phyloP scores from a whole-genome alignment of 306 rosid species.

The Ochetophila trinervis region DNA sequence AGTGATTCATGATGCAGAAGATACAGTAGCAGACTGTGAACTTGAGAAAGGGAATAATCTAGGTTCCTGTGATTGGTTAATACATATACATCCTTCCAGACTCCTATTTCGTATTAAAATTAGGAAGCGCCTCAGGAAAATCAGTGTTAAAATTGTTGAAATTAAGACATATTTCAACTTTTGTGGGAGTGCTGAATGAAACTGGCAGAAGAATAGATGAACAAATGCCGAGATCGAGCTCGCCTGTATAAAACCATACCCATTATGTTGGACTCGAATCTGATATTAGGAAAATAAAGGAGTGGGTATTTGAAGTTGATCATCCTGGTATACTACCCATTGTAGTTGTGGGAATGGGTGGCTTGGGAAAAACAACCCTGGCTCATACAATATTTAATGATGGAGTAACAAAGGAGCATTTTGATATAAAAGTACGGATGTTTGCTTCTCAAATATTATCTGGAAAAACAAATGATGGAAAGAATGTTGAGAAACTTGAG shows the following conservation, averaged over 20 bases:
- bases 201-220: not conserved
- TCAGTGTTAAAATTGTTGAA: conserved; percentile 11
- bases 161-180: conserved; percentile 21
- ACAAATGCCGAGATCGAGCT: conserved; percentile 31
- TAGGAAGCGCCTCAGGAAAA: conserved; percentile 25
- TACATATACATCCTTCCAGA: conserved; percentile 20
- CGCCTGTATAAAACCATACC: conserved; percentile 39
- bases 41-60: conserved; percentile 20
- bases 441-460: conserved; percentile 33
- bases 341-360: conserved; percentile 44
- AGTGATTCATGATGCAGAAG: conserved; percentile 32
- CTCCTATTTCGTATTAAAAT: conserved; percentile 21
- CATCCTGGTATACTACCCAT: conserved; percentile 20
- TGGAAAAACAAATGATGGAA: conserved; percentile 35
- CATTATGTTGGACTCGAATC: conserved; percentile 37
- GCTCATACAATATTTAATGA: conserved; percentile 33
- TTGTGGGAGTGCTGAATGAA: conserved; percentile 25
- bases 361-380: conserved; percentile 31
- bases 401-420: conserved; percentile 20
- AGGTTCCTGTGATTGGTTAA: conserved; percentile 22
- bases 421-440: conserved; percentile 34
- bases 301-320: conserved; percentile 30
- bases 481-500: conserved; percentile 31
- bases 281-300: conserved; percentile 27
- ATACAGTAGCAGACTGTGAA: conserved; percentile 35